These are phyloP conservation scores for Microascus cirrosus DNA, from an alignment of 2,329 filamentous ascomycete species.

Conservation along the genomic window DNA sequence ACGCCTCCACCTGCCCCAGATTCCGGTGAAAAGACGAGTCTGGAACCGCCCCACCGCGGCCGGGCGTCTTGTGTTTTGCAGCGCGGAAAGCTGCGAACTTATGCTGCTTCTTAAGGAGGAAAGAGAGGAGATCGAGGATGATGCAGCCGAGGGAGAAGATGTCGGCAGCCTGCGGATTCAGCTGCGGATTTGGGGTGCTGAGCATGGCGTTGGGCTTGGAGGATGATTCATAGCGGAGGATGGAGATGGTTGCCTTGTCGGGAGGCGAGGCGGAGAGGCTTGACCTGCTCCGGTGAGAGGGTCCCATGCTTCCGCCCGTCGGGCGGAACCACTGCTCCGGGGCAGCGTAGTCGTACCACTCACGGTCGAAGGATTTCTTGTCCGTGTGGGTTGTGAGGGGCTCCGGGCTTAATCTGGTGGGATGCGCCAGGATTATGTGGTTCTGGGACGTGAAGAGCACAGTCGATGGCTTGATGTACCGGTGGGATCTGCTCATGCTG, in stretches of 20 bases:
- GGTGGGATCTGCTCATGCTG: conserved; percentile 50
- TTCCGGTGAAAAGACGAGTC: conserved; percentile 67
- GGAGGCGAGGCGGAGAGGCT: conserved; percentile 20
- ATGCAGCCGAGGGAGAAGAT: conserved; percentile 65
- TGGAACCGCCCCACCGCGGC: conserved; percentile 47
- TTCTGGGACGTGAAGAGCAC: conserved; percentile 54
- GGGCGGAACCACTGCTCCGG: conserved; percentile 52
- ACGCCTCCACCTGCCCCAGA: conserved; percentile 54
- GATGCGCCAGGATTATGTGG: conserved; percentile 56
- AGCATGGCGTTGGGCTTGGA: conserved; percentile 18
- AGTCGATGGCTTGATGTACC: conserved; percentile 60
- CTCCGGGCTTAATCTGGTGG: conserved; percentile 34
- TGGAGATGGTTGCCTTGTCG: conserved; percentile 22
- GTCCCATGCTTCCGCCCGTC: conserved; percentile 18
- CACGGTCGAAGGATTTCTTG: conserved; percentile 46
- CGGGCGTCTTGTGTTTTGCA: conserved; percentile 49
- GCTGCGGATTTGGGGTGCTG: conserved; percentile 26
- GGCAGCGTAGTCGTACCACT: conserved; percentile 61
- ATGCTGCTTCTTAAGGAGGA: conserved; percentile 55
- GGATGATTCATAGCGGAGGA: conserved; percentile 20
- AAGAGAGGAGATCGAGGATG: conserved; percentile 59
- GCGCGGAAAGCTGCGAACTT: conserved; percentile 57
- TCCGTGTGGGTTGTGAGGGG: conserved; percentile 28
- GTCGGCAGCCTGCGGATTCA: conserved; percentile 50
- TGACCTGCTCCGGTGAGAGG: conserved; percentile 15